phyloP scores from a whole-genome alignment of 2,329 filamentous ascomycete genomes.

The Nemania sp. region DNA sequence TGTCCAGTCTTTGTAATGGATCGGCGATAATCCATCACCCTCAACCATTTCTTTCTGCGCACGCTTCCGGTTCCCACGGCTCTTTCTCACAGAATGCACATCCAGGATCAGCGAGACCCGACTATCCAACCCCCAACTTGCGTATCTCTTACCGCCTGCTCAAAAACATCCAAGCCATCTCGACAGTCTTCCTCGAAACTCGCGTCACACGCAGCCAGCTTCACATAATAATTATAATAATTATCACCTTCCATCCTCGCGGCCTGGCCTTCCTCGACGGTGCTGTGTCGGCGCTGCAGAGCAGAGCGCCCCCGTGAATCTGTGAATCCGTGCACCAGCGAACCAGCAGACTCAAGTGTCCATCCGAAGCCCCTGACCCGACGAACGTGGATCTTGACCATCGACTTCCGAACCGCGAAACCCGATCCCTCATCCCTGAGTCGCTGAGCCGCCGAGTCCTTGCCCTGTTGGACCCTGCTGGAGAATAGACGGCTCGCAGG shows the following conservation, averaged over 20 bases:
- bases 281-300: neutral
- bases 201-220: conserved; percentile 13
- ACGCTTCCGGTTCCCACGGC: no score
- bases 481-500: conserved; percentile 22
- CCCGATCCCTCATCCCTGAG: conserved; percentile 2
- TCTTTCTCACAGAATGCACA: no score
- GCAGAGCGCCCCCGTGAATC: no score
- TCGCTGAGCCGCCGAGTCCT: no score
- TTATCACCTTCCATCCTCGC: conserved; percentile 1
- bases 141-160: conserved; percentile 7
- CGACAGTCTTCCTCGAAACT: conserved; percentile 3
- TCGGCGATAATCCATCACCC: conserved; percentile 19
- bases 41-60: conserved; percentile 14
- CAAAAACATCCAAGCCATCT: neutral
- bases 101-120: conserved; percentile 10
- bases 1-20: conserved; percentile 23
- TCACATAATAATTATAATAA: conserved; percentile 21
- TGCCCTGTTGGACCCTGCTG: conserved; percentile 14
- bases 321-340: no score
- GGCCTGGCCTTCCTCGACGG: conserved; percentile 2
- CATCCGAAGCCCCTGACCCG: no score
- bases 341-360: neutral
- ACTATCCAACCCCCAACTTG: conserved; percentile 4
- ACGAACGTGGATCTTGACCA: neutral
- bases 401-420: neutral